Conservation (phyloP, 768 basidiomycete species). For the Rhodotorula toruloides region DNA sequence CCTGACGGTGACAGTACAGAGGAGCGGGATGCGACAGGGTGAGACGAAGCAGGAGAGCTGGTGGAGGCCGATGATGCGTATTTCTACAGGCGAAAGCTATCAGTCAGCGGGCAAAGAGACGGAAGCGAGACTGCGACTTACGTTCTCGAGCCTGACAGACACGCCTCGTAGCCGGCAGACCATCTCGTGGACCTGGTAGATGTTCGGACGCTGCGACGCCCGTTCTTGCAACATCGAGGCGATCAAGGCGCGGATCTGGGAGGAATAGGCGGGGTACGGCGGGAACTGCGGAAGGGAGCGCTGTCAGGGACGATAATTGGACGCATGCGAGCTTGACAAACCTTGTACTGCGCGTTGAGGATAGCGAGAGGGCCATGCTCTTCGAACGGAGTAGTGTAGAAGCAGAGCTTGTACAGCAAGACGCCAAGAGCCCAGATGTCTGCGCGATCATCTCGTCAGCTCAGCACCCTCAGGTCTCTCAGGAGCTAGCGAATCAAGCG, state of each 20-base stretch:
- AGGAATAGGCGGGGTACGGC: conserved; percentile 33
- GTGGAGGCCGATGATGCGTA: conserved; percentile 19
- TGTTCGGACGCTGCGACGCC: conserved; percentile 74
- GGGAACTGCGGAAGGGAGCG: conserved; percentile 58
- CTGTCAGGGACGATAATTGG: conserved; percentile 82
- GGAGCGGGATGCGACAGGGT: neutral
- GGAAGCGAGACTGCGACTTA: neutral
- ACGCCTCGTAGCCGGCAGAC: conserved; percentile 85
- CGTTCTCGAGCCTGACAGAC: conserved; percentile 31
- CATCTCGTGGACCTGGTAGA: conserved; percentile 75
- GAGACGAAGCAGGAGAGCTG: neutral
- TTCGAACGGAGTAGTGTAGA: conserved; percentile 98
- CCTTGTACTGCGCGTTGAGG: conserved; percentile 86
- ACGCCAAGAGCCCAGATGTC: conserved; percentile 98
- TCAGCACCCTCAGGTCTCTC: too few species aligned
- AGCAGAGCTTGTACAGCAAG: conserved; percentile 94
- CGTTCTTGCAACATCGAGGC: conserved; percentile 90
- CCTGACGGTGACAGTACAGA: neutral
- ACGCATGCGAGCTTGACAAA: conserved; percentile 68
- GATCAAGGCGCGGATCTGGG: conserved; percentile 41
- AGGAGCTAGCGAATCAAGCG: neutral
- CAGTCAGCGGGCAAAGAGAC: neutral
- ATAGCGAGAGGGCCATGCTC: conserved; percentile 95
- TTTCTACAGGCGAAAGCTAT: conserved; percentile 15
- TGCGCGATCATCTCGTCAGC: conserved; percentile 10